Conservation (phyloP, 2,329 filamentous ascomycete species). For the Penicillium occitanis region DNA sequence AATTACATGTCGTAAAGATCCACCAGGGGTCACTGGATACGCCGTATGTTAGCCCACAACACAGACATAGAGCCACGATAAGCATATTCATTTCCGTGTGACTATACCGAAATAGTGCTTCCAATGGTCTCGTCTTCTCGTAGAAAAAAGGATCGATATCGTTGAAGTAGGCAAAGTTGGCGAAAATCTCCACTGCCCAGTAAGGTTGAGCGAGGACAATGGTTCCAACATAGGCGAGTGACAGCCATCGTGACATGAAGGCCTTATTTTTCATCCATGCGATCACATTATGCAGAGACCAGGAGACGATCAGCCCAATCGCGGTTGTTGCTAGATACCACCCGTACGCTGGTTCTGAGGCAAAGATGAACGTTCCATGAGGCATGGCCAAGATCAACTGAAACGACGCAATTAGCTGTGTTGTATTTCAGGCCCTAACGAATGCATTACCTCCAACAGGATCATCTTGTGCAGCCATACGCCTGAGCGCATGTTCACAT, state of each 20-base stretch:
- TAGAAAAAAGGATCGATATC: conserved; percentile 54
- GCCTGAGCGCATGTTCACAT: conserved; percentile 37
- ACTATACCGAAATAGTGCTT: not conserved
- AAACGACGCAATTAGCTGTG: not conserved
- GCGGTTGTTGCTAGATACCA: conserved; percentile 57
- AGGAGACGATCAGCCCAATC: conserved; percentile 61
- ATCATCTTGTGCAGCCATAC: not conserved
- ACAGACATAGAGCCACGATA: not conserved
- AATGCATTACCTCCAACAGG: not conserved
- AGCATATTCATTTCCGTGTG: not conserved
- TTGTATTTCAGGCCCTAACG: not conserved
- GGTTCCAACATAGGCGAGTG: conserved; percentile 56
- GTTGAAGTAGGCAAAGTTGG: conserved; percentile 66
- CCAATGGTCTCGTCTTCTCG: not conserved
- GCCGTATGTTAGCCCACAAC: conserved; percentile 1
- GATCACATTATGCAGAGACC: conserved; percentile 35
- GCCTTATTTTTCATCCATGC: conserved; percentile 33
- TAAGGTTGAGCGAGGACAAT: conserved; percentile 61
- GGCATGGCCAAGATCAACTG: not conserved
- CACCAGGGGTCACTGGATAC: conserved; percentile 63
- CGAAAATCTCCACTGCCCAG: conserved; percentile 64
- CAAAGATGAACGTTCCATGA: conserved; percentile 62
- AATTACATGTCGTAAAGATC: conserved; percentile 60
- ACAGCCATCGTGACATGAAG: conserved; percentile 53
- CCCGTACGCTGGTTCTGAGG: conserved; percentile 55